A percentile compares a stretch with the other conserved stretches of the same genome.
Evolutionary conservation across 2,329 filamentous ascomycete genomes (phyloP).

Genomic region (Didymella arachidicola): DNA sequence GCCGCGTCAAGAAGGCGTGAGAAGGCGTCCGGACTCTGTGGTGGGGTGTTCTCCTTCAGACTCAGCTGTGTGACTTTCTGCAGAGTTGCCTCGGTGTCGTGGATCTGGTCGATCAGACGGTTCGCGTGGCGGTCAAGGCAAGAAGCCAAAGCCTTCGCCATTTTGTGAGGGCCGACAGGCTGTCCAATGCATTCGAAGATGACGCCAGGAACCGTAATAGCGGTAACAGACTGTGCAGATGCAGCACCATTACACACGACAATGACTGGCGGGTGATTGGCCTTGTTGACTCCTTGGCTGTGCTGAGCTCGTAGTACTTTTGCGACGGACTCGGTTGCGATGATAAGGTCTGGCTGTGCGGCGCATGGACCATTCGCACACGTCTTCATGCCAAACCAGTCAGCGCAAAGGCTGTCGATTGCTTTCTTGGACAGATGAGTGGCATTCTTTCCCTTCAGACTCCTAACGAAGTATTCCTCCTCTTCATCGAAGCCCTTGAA

Average conservation of each 20-base stretch:
- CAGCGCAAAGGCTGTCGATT: constrained; percentile 42
- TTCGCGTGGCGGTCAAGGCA: constrained; percentile 45
- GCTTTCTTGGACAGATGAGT: constrained; percentile 43
- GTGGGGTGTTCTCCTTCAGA: constrained; percentile 39
- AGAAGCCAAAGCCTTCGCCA: constrained; percentile 46
- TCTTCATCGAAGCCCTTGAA: constrained; percentile 48
- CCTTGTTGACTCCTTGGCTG: constrained; percentile 29
- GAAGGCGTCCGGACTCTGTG: constrained; percentile 19
- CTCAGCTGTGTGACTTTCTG: constrained; percentile 34
- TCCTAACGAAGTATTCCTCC: constrained; percentile 42
- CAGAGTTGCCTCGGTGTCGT: constrained; percentile 23
- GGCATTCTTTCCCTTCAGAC: constrained; percentile 44
- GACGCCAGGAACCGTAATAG: constrained; percentile 46
- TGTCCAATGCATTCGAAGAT: constrained; percentile 48
- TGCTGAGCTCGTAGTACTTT: constrained; percentile 39
- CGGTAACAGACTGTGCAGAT: constrained; percentile 46
- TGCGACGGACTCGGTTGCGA: constrained; percentile 46
- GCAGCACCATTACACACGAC: constrained; percentile 48
- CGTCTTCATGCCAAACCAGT: constrained; percentile 48
- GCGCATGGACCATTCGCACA: constrained; percentile 26
- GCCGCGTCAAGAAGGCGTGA: constrained; percentile 19
- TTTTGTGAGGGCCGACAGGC: constrained; percentile 51
- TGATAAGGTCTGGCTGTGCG: constrained; percentile 36
- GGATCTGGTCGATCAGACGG: constrained; percentile 23
- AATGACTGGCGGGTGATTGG: constrained; percentile 39